Base-by-base conservation (phyloP, 2,329 filamentous ascomycete genomes). In the Metarhizium robertsii region DNA sequence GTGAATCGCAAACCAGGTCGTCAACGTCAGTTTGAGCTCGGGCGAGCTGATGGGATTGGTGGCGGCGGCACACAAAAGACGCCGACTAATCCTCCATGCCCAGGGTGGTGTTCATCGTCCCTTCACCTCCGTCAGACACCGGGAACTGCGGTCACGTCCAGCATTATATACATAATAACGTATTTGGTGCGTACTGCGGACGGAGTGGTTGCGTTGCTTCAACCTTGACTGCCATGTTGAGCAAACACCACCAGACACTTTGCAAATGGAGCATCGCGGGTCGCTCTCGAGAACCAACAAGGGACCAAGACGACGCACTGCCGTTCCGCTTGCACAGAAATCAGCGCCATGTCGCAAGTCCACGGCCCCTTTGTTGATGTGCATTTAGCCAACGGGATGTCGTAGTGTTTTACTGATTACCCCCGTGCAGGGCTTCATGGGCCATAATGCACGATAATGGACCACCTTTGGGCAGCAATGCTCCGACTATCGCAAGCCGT, bases 391-490 rank as follows among this genome's bases (percentile, higher is more conserved):
- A 53, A 47, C 40, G 32, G 52, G 16, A n/a, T 29, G 48, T 45
- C 47, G 20, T 18, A 3, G n/a, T 45, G 42, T 10, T 45, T 45
- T 20, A 6, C 42, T 45, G n/a, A 45, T 45, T 45, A 20, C 42
- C 16, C 16, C n/a, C 42, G 6, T 13, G 40, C 11, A 43, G 25
- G 25, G 25, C 14, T 16, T 13, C 40, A 43, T 43, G n/a, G 40
- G 6, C 40, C 40, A 43, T 18, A 25, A 43, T 43, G 40, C 47
- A 49, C 32, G 43, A 32, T 38, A 18, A 10, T 32, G 52, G 47
- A 38, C 50, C 54, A 45, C 25, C 16, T 43, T 61, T 58, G 58
- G 58, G 60, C 60, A 61, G 52, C 60, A 61, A 60, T 61, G 60
- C 60, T 55, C 53, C 50, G 10, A 50, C 43, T 32, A 20, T 46